A percentile compares a stretch with the other conserved stretches of the same genome.
Conservation (phyloP, 2,329 filamentous ascomycete species). For the Sarocladiaceae sp. region DNA sequence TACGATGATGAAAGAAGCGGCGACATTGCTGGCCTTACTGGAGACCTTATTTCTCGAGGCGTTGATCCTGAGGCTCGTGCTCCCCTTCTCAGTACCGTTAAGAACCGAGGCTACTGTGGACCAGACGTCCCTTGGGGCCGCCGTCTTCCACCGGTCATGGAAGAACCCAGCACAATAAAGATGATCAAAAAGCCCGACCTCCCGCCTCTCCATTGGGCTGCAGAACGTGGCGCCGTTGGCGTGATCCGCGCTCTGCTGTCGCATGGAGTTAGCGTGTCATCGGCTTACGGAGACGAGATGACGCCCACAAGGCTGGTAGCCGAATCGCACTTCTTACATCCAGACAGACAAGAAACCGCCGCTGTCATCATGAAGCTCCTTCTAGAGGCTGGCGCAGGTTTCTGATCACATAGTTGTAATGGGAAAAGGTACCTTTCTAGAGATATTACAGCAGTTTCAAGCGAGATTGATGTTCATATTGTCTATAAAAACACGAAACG, state of each 20-base stretch:
- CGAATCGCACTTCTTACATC: conserved; percentile 1
- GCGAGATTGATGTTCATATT: not conserved
- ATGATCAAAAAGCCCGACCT: not conserved
- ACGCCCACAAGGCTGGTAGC: not conserved
- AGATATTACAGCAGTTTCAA: not conserved
- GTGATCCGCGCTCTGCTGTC: not conserved
- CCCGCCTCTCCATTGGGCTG: not conserved
- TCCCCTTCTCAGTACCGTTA: not conserved
- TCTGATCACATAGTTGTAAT: not conserved
- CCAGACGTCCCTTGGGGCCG: not conserved
- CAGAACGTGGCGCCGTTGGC: not conserved
- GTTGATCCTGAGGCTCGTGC: conserved; percentile 11
- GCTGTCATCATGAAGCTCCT: not conserved
- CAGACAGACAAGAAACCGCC: not conserved
- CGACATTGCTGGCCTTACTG: conserved; percentile 10
- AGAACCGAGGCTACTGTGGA: not conserved
- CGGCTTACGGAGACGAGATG: not conserved
- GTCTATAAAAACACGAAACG: not conserved
- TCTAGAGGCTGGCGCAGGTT: not conserved
- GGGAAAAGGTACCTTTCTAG: not conserved
- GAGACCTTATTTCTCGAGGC: conserved; percentile 12
- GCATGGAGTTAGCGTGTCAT: not conserved
- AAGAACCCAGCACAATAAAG: not conserved
- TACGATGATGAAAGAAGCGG: conserved; percentile 1
- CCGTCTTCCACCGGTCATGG: not conserved